Base-by-base conservation (phyloP, 2,329 filamentous ascomycete species). In the Dactylonectria macrodidyma region DNA sequence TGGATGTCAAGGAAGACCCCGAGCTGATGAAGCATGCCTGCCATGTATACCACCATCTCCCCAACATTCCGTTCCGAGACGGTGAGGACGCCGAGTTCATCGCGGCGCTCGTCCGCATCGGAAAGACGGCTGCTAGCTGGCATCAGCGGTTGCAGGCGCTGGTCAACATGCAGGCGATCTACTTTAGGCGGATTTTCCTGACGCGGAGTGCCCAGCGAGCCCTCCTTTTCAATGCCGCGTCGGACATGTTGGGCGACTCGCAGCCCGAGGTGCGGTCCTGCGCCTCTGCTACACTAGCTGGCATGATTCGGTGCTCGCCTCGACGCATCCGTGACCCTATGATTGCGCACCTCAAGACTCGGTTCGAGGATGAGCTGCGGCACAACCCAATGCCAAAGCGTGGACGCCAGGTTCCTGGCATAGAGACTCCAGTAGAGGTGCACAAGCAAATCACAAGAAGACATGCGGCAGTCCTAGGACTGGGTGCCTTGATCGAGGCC, bases 1-100 rank as follows among this genome's bases (percentile, higher is more conserved):
- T 99, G 95, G 96, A 99, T 78, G 94, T 99, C 79, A 98, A 98
- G 81, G 96, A 99, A 81, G 96, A 99, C 76, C 95, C 94, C 0
- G 97, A 99, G 81, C 88, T 99, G 2, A 97, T 98, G 86, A 92
- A 93, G 10, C 88, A 97, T 9, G 95, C 96, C 0, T 99, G 98
- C 78, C 95, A 97, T 77, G 96, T 99, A 48, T 99, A 98, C 85
- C 92, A 95, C 7, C 95, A 99, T 77, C 85, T 99, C 16, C 95
- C 96, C 14, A 99, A 99, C 79, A 94, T 99, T 64, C 95, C 96
- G 0, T 95, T 98, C 83, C 91, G 93, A 2, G 89, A 91, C 36
- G 95, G 95, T 65, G 93, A 98, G 79, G 94, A 97, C 74, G 89
- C 90, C 4, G 89, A 90, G 0, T 97, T 99, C 78, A 95, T 98